Conservation (phyloP, 176 grass and related monocot genomes). For the Bonia amplexicaulis region DNA sequence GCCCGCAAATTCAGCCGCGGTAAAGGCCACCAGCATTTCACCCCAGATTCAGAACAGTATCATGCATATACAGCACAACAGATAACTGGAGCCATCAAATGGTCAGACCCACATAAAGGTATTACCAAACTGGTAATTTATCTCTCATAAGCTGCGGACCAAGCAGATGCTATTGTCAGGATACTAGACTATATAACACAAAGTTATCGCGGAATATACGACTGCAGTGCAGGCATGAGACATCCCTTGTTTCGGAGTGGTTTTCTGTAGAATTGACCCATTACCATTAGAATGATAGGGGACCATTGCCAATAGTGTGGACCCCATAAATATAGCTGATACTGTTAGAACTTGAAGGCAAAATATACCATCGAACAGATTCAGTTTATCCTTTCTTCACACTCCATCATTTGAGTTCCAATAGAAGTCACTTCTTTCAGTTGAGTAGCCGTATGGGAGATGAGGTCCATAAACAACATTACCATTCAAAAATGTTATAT, state of each 20-base stretch:
- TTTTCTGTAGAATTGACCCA: slow-evolving; percentile 5
- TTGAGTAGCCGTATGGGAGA: slow-evolving; percentile 54
- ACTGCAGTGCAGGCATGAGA: neutral
- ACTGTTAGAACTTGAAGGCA: slow-evolving; percentile 33
- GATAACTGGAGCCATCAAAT: slow-evolving; percentile 20
- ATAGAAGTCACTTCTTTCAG: slow-evolving; percentile 49
- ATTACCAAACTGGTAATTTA: slow-evolving; percentile 4
- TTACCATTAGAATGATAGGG: slow-evolving; percentile 39
- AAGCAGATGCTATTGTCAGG: slow-evolving; percentile 12
- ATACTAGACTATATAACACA: slow-evolving; percentile 21
- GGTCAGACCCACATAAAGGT: neutral
- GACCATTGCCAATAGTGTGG: slow-evolving; percentile 33
- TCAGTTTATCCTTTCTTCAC: slow-evolving; percentile 9
- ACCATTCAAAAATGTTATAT: slow-evolving; percentile 59
- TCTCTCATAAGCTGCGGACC: neutral
- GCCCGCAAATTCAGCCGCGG: neutral
- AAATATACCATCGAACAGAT: slow-evolving; percentile 17
- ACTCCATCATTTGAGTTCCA: slow-evolving; percentile 48
- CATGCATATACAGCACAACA: neutral
- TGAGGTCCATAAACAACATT: slow-evolving; percentile 75
- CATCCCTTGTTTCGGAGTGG: slow-evolving; percentile 3
- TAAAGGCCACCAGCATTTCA: neutral
- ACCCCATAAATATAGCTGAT: slow-evolving; percentile 36
- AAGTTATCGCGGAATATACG: neutral
- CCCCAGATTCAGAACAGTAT: slow-evolving; percentile 9